Percentiles rank a stretch among this genome's conserved stretches.
Evolutionary conservation across 306 rosid species (phyloP).

Genomic region (Dryas alaskensis): DNA sequence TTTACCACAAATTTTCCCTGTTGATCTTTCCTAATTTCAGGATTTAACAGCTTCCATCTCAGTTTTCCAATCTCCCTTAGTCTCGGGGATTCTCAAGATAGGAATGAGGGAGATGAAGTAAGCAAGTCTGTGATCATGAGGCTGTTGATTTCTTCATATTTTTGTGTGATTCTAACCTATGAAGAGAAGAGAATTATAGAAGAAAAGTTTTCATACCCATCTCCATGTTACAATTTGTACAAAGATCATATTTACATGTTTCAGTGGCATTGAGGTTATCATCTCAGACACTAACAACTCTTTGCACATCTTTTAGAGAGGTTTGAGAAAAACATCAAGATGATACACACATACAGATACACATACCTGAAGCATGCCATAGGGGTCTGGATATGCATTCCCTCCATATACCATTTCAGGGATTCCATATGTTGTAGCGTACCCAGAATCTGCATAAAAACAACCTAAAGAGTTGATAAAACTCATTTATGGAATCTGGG

Average conservation of each 20-base stretch:
- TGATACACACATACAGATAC: background rate
- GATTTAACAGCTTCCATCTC: background rate
- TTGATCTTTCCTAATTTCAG: background rate
- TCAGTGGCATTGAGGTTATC: background rate
- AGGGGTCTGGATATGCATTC: slow-evolving; percentile 46
- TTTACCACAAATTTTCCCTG: background rate
- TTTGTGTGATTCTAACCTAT: background rate
- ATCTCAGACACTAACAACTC: background rate
- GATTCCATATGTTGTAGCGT: slow-evolving; percentile 46
- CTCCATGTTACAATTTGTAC: background rate
- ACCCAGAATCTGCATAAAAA: slow-evolving; percentile 49
- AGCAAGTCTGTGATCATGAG: background rate
- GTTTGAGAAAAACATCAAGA: background rate
- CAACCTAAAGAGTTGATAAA: background rate
- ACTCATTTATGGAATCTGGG: background rate
- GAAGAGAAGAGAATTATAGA: too few species aligned
- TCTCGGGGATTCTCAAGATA: background rate
- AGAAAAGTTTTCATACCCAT: background rate
- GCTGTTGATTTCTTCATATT: background rate
- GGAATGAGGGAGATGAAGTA: background rate
- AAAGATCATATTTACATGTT: background rate
- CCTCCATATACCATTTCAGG: slow-evolving; percentile 54
- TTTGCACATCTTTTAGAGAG: background rate
- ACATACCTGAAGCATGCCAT: slow-evolving; percentile 55
- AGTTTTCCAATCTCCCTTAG: background rate